phyloP scores from a whole-genome alignment of 73 alveolate genomes.

The Tetrahymena thermophila region DNA sequence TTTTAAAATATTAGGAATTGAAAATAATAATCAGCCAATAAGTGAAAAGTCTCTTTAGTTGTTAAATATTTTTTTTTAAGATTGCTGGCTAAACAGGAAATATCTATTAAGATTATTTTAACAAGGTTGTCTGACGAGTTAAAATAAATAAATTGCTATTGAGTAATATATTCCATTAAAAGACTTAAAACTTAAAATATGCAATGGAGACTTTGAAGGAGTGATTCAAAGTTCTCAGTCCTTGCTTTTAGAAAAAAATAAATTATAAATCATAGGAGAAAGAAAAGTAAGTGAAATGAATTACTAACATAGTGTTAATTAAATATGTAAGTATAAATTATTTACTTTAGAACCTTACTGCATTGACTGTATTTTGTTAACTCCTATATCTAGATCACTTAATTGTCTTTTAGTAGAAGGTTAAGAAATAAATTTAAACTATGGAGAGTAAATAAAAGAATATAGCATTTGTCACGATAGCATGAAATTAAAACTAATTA shows the following conservation, averaged over 20 bases:
- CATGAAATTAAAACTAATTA: too few relatives aligned
- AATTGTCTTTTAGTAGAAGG: background rate
- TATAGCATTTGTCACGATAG: background rate
- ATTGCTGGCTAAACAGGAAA: background rate
- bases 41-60: background rate
- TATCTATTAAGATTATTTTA: background rate
- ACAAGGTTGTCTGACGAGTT: background rate
- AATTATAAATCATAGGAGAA: background rate
- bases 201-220: background rate
- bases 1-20: background rate
- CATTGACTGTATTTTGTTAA: background rate
- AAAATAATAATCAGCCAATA: background rate
- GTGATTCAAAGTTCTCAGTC: background rate
- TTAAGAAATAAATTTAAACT: too few relatives aligned
- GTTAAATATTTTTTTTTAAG: background rate
- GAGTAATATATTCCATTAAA: background rate
- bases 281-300: background rate
- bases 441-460: background rate
- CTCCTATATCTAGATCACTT: background rate
- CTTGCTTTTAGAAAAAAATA: background rate
- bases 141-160: too few relatives aligned
- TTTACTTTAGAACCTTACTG: background rate
- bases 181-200: background rate
- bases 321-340: too few relatives aligned
- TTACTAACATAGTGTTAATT: too few relatives aligned